Conservation (phyloP, 148 eudicot genomes). For the Rhododendron molle region DNA sequence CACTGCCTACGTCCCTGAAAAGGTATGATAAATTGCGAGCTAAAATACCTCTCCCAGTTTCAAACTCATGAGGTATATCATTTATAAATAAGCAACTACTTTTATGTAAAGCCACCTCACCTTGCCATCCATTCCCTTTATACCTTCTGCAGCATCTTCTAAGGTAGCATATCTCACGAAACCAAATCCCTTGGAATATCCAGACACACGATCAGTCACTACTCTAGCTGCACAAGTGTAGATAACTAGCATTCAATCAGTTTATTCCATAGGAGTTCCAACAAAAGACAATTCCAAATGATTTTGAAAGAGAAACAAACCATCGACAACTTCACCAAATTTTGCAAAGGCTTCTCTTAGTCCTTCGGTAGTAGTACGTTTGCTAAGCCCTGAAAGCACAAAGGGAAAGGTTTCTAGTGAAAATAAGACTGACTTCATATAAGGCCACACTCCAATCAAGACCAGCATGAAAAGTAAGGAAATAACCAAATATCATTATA, state of each 20-base stretch:
- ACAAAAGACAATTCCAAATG: background rate
- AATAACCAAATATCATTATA: background rate
- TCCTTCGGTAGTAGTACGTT: slow-evolving; percentile 26
- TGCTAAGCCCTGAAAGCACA: slow-evolving; percentile 24
- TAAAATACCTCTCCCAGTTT: background rate
- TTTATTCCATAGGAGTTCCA: background rate
- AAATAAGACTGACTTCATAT: background rate
- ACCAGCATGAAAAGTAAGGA: background rate
- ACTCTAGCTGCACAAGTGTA: slow-evolving; percentile 66
- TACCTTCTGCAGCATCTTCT: slow-evolving; percentile 69
- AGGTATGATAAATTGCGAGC: background rate
- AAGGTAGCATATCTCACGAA: slow-evolving; percentile 68
- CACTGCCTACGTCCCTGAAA: background rate
- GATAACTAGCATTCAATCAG: background rate
- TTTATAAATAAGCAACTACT: background rate
- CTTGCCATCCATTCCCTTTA: slow-evolving; percentile 83
- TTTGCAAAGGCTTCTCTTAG: slow-evolving; percentile 20
- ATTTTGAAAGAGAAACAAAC: slow-evolving; percentile 9
- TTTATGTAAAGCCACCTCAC: slow-evolving; percentile 29
- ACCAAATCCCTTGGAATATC: slow-evolving; percentile 82
- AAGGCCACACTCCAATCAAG: background rate
- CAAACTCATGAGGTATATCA: background rate
- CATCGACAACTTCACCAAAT: slow-evolving; percentile 23
- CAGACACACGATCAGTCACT: slow-evolving; percentile 76
- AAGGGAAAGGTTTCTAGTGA: background rate